Percentiles rank a stretch among this genome's conserved stretches.
phyloP scores from a whole-genome alignment of 805 yeast species.

The Candida awuae region DNA sequence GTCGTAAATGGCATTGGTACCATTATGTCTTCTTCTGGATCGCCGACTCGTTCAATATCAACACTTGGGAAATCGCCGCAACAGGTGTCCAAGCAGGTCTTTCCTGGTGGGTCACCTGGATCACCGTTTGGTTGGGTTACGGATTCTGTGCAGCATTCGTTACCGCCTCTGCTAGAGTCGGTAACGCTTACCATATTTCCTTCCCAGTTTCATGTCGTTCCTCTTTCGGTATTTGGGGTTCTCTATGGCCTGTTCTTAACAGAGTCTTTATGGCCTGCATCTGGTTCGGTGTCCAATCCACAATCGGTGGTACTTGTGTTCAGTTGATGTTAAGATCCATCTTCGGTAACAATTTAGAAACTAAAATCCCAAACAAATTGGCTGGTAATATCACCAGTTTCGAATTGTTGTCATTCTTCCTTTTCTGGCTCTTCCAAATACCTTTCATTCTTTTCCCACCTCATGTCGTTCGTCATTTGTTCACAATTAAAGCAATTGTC shows the following conservation, averaged over 20 bases:
- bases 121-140: slow-evolving; percentile 84
- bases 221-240: slow-evolving; percentile 81
- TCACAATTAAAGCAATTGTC: slow-evolving; percentile 69
- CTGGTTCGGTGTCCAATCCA: slow-evolving; percentile 84
- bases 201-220: slow-evolving; percentile 80
- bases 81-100: slow-evolving; percentile 73
- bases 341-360: slow-evolving; percentile 57
- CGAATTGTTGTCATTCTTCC: slow-evolving; percentile 65
- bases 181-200: slow-evolving; percentile 71
- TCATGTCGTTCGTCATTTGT: slow-evolving; percentile 73
- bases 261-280: slow-evolving; percentile 72
- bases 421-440: slow-evolving; percentile 72
- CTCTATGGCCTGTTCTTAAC: slow-evolving; percentile 81
- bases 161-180: slow-evolving; percentile 65
- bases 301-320: slow-evolving; percentile 80
- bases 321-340: slow-evolving; percentile 69
- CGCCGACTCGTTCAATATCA: slow-evolving; percentile 83
- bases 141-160: slow-evolving; percentile 61
- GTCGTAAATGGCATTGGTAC: slow-evolving; percentile 82
- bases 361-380: slow-evolving; percentile 56
- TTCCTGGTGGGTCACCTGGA: slow-evolving; percentile 89
- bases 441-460: slow-evolving; percentile 81
- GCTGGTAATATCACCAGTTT: slow-evolving; percentile 55
- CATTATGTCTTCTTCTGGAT: slow-evolving; percentile 78
- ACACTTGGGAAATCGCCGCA: slow-evolving; percentile 87